Base-by-base conservation (phyloP, 192 early-diverging fungal genomes). In the Umbelopsis vinacea region DNA sequence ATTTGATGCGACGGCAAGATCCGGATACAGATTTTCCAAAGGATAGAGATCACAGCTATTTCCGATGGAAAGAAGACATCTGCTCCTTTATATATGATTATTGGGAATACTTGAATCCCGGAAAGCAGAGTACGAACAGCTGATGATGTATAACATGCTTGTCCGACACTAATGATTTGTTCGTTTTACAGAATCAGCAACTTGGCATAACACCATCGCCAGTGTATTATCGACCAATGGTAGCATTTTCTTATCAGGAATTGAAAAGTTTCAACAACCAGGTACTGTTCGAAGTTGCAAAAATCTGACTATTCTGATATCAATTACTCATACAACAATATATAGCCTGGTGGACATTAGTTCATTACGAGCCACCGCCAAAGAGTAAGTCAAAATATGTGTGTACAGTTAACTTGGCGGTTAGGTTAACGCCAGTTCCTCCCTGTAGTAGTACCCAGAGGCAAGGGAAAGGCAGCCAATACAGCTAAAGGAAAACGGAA, bases 201-300 rank as follows among this genome's bases (percentile, higher is more conserved):
- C 92, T 1, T 96, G 94, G 94, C 87, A 91, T 40, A 96, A 96
- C 76, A 94, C 93, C 3, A 86, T 96, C 6, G 93, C 93, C 3
- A 93, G 92, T 55, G 88, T 89, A 29, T 72, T 96, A 23, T 96
- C 93, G 6, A 93, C 92, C 10, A 91, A 94, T n/a, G 84, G 82
- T 14, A 76, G 84, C 22, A 81, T 91, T 50, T 96, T 96, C 57
- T 71, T 83, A 19, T 93, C 93, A 9, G 94, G 94, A 37, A 84
- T 90, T 35, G 91, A 90, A 22, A 88, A 87, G 19, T 87, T 85
- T 22, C 84, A 88, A 52, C 86, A 91, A 67, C 82, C 90, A 69
- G 92, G 94, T 81, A 90, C 81, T 46, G 0, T 66, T 76, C 15
- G 26, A 68, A 53, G 68, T 74, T 10, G 14, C 48, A 8, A 24